Evolutionary conservation across 2,329 filamentous ascomycete genomes (phyloP).

Genomic region (Ophiocordyceps polyrhachis-furcata): DNA sequence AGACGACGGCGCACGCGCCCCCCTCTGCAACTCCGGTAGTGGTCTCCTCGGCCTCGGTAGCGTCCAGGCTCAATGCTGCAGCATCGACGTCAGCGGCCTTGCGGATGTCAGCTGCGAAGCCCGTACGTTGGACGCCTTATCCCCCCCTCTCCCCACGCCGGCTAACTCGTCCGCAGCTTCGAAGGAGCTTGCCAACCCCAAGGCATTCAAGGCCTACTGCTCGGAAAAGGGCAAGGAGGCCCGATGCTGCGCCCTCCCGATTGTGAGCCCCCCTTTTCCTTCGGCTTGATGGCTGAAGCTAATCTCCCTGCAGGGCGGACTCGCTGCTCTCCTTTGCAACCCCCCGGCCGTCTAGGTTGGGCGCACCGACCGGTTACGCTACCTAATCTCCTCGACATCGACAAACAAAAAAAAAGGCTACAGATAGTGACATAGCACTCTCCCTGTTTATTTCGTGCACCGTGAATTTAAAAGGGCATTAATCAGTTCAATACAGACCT

Average conservation of each 20-base stretch:
- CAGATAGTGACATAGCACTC: not conserved
- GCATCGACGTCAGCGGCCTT: not conserved
- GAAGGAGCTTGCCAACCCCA: not conserved
- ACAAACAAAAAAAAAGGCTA: not conserved
- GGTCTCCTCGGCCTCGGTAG: not conserved
- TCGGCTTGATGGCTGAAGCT: not conserved
- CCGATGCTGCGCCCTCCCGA: not conserved
- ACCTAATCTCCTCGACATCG: not conserved
- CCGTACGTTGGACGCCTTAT: not conserved
- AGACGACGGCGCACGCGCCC: not conserved
- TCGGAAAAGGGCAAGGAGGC: not conserved
- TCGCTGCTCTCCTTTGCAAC: not conserved
- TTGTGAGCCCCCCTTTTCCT: not conserved
- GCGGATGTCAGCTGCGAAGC: conserved; percentile 1
- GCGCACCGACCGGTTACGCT: too few species aligned
- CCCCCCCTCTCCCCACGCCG: not conserved
- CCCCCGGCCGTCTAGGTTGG: too few species aligned
- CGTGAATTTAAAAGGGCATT: not conserved
- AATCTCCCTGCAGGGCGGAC: not conserved
- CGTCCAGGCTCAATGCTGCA: not conserved
- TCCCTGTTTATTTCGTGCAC: not conserved
- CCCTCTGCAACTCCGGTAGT: not conserved
- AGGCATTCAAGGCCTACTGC: not conserved
- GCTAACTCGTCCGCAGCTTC: not conserved
- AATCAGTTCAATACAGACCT: not conserved